Evolutionary conservation across 139 green algal species (phyloP).

Genomic region (Chlorella vulgaris): DNA sequence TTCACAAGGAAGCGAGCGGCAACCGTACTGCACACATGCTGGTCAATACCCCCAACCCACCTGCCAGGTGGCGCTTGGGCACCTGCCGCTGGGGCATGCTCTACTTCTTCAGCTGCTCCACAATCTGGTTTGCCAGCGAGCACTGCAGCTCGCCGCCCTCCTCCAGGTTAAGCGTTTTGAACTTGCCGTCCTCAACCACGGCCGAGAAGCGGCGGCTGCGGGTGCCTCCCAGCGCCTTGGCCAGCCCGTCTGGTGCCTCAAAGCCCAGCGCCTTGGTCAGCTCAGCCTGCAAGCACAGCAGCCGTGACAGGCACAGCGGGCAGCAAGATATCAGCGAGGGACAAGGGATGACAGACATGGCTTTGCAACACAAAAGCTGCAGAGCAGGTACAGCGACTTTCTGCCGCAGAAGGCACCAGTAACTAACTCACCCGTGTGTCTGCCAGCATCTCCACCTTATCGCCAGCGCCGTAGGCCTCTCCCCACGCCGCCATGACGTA

Average conservation of each 20-base stretch:
- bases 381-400: no score
- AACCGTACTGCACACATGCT: no score
- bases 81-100: background rate
- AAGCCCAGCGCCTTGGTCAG: conserved; percentile 73
- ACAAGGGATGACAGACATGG: background rate
- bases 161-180: conserved; percentile 62
- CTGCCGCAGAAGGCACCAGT: no score
- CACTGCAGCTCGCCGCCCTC: conserved; percentile 45
- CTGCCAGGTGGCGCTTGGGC: no score
- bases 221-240: conserved; percentile 50
- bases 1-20: no score
- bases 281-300: conserved; percentile 39
- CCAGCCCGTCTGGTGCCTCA: conserved; percentile 63
- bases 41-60: background rate
- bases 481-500: conserved; percentile 84
- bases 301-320: background rate
- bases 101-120: conserved; percentile 51
- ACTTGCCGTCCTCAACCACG: conserved; percentile 54
- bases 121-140: conserved; percentile 45
- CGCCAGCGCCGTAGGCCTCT: conserved; percentile 47
- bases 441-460: conserved; percentile 50
- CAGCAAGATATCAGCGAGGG: no score
- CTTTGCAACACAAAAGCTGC: no score
- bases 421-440: conserved; percentile 19
- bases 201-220: conserved; percentile 54